Base-by-base conservation (phyloP, 1,139 yeast genomes). In the Yamadazyma diddensiae region DNA sequence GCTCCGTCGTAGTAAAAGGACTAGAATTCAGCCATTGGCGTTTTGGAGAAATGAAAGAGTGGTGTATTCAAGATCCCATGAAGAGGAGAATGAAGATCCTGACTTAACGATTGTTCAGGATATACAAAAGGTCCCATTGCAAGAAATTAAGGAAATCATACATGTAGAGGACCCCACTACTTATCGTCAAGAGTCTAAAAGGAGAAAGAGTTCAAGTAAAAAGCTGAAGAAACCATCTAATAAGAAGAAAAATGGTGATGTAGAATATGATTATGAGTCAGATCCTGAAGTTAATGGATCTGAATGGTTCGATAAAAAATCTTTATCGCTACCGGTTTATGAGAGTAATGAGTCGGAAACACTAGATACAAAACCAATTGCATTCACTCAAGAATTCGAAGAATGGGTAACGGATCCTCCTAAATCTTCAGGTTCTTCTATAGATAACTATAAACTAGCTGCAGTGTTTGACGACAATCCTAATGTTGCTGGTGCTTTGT, bases 41-140 rank as follows among this genome's bases (percentile, higher is more conserved):
- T 84, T 71, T 52, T 87, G 97, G 96, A 74, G 85, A 53, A 84
- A 83, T 50, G 96, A 88, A 55, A 67, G 79, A 38, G 73, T 83
- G 23, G 74, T 84, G 2, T 86, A 82, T 49, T 72, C 80, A 34
- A 59, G 61, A 45, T 65, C 67, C 2, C 60, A 62, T 45, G 76
- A 69, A 30, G 63, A 62, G 44, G 75, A 69, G 30, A 55, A 63
- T 15, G 53, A 46, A 20, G 59, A 57, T 25, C 65, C 68, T 0
- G 66, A 65, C 38, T 54, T 57, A 13, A 63, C 70, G 1, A 47
- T 67, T 28, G 55, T 56, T 4, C 48, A 47, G 19, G 68, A 64
- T 41, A 57, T 65, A 13, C 49, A 50, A 19, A 60, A 60, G 17
- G 50, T 65, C 1, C 77, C 80, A 2, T 66, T 80, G n/a, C 78